phyloP scores from a whole-genome alignment of 2,329 filamentous ascomycete species.

The Dryadomyces sulphureus region DNA sequence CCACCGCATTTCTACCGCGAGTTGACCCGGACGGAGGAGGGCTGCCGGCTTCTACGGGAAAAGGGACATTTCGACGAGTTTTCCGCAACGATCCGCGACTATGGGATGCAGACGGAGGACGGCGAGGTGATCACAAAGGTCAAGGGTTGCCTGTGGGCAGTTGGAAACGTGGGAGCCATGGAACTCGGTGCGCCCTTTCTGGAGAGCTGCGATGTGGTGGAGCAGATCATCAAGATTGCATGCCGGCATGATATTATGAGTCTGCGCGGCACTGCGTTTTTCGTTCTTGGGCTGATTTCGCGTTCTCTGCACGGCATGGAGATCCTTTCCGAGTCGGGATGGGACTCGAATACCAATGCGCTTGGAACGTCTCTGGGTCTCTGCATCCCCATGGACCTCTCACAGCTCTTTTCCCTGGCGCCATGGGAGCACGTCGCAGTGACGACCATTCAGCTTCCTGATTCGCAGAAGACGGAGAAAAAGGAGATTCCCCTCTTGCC shows the following conservation, averaged over 20 bases:
- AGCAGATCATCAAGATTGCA: constrained; percentile 76
- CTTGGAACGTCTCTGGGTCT: constrained; percentile 75
- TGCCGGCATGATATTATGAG: constrained; percentile 82
- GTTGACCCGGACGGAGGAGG: constrained; percentile 80
- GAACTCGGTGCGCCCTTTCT: constrained; percentile 90
- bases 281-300: constrained; percentile 84
- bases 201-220: constrained; percentile 77
- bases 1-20: constrained; percentile 98
- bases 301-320: constrained; percentile 84
- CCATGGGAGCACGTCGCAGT: constrained; percentile 41
- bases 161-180: constrained; percentile 97
- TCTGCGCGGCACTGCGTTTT: constrained; percentile 88
- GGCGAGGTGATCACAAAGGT: constrained; percentile 78
- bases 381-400: constrained; percentile 68
- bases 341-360: constrained; percentile 80
- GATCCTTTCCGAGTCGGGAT: constrained; percentile 77
- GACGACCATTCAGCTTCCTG: constrained; percentile 30
- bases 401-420: constrained; percentile 59
- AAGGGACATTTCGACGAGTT: constrained; percentile 98
- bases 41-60: constrained; percentile 74
- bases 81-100: constrained; percentile 71
- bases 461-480: constrained; percentile 36
- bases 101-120: constrained; percentile 74
- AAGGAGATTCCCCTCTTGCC: constrained; percentile 26
- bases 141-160: constrained; percentile 93